phyloP scores from a whole-genome alignment of 75 land plant species.

The Larix kaempferi region DNA sequence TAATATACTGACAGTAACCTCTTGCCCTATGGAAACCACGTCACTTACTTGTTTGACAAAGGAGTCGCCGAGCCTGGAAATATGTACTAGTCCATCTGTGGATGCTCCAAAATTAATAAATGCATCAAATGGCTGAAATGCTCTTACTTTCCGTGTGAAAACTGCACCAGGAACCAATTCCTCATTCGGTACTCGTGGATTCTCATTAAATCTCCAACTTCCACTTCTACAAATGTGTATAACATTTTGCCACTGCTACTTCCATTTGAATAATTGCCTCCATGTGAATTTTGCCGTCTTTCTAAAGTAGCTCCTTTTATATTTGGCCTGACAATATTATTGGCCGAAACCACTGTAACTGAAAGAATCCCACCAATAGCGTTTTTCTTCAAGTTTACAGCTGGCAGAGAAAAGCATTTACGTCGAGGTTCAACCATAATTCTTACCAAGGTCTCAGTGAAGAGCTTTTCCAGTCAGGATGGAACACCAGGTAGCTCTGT shows the following conservation, averaged over 20 bases:
- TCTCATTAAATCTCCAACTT: slow-evolving; percentile 69
- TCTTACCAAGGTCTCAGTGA: slow-evolving; percentile 63
- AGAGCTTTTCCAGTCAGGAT: slow-evolving; percentile 92
- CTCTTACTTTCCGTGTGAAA: no score
- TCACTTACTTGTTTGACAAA: no score
- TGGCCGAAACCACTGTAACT: slow-evolving; percentile 70
- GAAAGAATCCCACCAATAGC: slow-evolving; percentile 80
- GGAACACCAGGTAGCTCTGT: slow-evolving; percentile 94
- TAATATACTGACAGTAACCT: no score
- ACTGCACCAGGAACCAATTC: no score
- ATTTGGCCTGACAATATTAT: slow-evolving; percentile 32
- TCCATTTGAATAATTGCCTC: slow-evolving; percentile 15
- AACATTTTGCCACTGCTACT: slow-evolving; percentile 16
- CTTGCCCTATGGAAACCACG: no score
- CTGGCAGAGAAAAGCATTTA: slow-evolving; percentile 66
- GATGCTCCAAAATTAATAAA: no score
- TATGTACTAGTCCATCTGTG: no score
- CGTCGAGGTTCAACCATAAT: slow-evolving; percentile 97
- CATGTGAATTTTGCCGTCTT: slow-evolving; percentile 17
- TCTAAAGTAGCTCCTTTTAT: slow-evolving; percentile 23
- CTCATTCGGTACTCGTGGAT: no score
- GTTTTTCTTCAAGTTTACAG: slow-evolving; percentile 55
- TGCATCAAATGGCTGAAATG: no score
- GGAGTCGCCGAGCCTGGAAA: no score
- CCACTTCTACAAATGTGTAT: slow-evolving; percentile 75